These are phyloP conservation scores for Globisporangium rhizosaccharum DNA, from an alignment of 352 stramenopile species.

Conservation along the genomic window DNA sequence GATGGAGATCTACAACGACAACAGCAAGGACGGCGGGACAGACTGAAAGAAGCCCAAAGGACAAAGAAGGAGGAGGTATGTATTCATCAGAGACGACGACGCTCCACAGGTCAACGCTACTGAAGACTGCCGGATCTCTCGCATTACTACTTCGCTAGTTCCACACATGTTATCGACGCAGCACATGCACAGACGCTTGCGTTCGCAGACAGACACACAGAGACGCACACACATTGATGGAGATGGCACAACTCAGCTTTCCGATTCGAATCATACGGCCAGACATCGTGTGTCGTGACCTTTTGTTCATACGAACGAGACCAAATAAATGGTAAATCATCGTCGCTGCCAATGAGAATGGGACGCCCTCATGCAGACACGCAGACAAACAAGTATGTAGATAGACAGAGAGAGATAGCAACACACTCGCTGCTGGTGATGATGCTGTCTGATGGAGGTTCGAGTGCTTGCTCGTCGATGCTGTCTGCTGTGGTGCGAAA, in stretches of 20 bases:
- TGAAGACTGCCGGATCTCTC: too few relatives aligned
- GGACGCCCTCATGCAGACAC: slow-evolving; percentile 7
- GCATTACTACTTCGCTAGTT: too few relatives aligned
- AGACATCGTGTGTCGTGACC: slow-evolving; percentile 12
- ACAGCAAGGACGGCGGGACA: too few relatives aligned
- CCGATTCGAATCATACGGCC: slow-evolving; percentile 45
- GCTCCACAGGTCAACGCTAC: too few relatives aligned
- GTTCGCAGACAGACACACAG: not conserved
- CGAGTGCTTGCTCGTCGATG: not conserved
- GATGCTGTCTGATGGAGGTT: not conserved
- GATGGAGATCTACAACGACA: too few relatives aligned
- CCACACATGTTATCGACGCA: not conserved
- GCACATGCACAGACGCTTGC: not conserved
- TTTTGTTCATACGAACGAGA: slow-evolving; percentile 54
- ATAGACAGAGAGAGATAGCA: not conserved
- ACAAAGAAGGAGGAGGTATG: too few relatives aligned
- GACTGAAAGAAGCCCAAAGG: too few relatives aligned
- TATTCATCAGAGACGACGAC: too few relatives aligned
- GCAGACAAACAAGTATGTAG: not conserved
- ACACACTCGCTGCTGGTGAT: not conserved
- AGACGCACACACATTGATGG: not conserved
- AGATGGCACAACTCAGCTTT: slow-evolving; percentile 43
- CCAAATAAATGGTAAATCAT: slow-evolving; percentile 64
- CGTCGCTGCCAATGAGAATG: slow-evolving; percentile 17
- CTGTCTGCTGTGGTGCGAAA: not conserved